These are phyloP conservation scores for Gracilaria caudata DNA, from an alignment of 23 red algal species.

Conservation along the genomic window DNA sequence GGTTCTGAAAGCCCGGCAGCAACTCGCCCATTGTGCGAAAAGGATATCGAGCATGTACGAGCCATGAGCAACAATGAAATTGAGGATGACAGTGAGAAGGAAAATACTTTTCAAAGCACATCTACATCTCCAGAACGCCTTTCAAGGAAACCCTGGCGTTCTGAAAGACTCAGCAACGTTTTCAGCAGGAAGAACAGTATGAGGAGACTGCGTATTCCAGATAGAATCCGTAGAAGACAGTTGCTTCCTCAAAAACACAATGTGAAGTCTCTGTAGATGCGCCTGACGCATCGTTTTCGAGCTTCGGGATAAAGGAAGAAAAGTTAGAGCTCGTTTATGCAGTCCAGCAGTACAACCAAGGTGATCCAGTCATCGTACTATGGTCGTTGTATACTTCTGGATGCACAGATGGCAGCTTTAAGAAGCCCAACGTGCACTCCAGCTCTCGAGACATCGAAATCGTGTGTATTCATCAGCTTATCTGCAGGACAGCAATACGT, in stretches of 20 bases:
- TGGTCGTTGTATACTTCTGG: too few species aligned
- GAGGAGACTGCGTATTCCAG: constrained; percentile 29
- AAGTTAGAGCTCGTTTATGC: background rate
- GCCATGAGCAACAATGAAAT: background rate
- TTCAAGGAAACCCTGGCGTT: constrained; percentile 34
- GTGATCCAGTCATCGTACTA: too few species aligned
- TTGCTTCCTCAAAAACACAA: constrained; percentile 1
- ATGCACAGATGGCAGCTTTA: too few species aligned
- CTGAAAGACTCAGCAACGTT: constrained; percentile 9
- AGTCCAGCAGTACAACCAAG: too few species aligned
- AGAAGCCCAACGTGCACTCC: too few species aligned
- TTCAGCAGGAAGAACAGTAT: constrained; percentile 32
- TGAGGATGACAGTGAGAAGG: constrained; percentile 6
- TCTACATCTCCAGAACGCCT: constrained; percentile 26
- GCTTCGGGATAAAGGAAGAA: background rate
- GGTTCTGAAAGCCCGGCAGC: background rate
- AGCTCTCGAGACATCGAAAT: too few species aligned
- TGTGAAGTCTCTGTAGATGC: background rate
- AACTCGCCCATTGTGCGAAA: background rate
- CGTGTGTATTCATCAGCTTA: too few species aligned
- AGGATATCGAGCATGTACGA: constrained; percentile 12
- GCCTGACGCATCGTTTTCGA: background rate
- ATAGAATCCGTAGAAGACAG: constrained; percentile 30
- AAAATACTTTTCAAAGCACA: constrained; percentile 37
- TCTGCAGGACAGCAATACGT: too few species aligned